Base-by-base conservation (phyloP, 257 asterid genomes). In the Capsicum baccatum region DNA sequence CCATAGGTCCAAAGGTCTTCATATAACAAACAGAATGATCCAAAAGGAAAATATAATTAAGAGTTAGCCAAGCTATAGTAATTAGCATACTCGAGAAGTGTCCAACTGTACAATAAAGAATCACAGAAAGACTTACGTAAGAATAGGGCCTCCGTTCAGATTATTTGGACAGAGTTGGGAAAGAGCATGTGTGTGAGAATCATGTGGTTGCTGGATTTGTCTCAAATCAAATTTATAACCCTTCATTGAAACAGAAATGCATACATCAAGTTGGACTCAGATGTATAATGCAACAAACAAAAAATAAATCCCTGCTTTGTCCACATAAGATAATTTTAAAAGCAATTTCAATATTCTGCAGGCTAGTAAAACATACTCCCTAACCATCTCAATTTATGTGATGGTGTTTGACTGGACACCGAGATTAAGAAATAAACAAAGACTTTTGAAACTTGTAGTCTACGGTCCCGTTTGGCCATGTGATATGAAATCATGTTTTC, bases 1-100 rank as follows among this genome's bases (percentile, higher is more conserved):
- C 78, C 94, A 91, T 80, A 97, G 92, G 86, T 97, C 98, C 89
- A 94, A 87, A 87, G 99, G 99, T 73, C 99, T 97, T 86, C 89
- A 91, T 55, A 86, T 37, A 52, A 68, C 59, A 48, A 54, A 15
- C 60, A 14, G 11, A 79, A 58, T 35, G 71, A 78, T 60, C 58
- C 82, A 52, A 4, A 57, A 78, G 83, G 58, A 81, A 67, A 58
- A 47, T 50, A 85, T 57, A 42, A 87, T 76, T 39, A 48, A 21
- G 37, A 85, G 63, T 63, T 81, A 79, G 78, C 80, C 55, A 76
- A 87, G 84, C 73, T 54, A 54, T 54, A 54, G 66, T 33, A 33
- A 52, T 8, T 57, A 16, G 14, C 52, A 11, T 44, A 70, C 56
- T 67, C 42, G 55, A 78, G 21, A 85, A 73, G 50, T 76, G 81